Base-by-base conservation (phyloP, 2,329 filamentous ascomycete species). In the Ambrosiella xylebori region DNA sequence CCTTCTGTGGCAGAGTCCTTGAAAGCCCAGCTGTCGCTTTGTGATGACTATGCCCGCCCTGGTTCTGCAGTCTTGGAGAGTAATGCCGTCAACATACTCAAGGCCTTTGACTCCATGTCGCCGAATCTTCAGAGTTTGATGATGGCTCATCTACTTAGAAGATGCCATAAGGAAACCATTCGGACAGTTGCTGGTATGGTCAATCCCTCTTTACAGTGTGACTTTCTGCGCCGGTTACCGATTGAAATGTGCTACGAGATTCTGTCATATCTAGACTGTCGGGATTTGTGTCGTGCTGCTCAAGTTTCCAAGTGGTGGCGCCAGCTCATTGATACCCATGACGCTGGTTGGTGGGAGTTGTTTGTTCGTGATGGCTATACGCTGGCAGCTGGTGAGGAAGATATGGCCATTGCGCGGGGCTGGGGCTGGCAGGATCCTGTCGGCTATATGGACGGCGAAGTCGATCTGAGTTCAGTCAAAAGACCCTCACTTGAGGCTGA, bases 381-480 rank as follows among this genome's bases (percentile, higher is more conserved):
- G 36, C 74, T 98, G 1, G 84, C 88, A 0, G 75, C 83, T 0
- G 88, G 87, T 15, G 93, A 98, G 69, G 75, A 98, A 27, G 82
- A 88, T 63, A 84, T 84, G 64, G 90, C 93, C 37, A 89, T 97
- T 58, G 74, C 76, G 47, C 88, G 97, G 72, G 93, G 93, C 12
- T 98, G 93, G 93, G 93, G 90, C 12, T 98, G 93, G 89, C 93
- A 98, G 68, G 88, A 91, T 66, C 88, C 90, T 0, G 79, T 81
- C 58, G 86, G 85, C 0, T 70, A 76, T 3, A 79, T 86, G 57
- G 88, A 86, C 27, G 88, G 78, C 58, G 93, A 98, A 69, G 78
- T 80, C 59, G 90, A 98, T 66, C 70, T 96, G 54, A 88, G 86
- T 8, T 27, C 27, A 27, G 27, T 27, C 27, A 27, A 27, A 27